phyloP scores from a whole-genome alignment of 148 eudicot species.

The Amaranthus palmeri region DNA sequence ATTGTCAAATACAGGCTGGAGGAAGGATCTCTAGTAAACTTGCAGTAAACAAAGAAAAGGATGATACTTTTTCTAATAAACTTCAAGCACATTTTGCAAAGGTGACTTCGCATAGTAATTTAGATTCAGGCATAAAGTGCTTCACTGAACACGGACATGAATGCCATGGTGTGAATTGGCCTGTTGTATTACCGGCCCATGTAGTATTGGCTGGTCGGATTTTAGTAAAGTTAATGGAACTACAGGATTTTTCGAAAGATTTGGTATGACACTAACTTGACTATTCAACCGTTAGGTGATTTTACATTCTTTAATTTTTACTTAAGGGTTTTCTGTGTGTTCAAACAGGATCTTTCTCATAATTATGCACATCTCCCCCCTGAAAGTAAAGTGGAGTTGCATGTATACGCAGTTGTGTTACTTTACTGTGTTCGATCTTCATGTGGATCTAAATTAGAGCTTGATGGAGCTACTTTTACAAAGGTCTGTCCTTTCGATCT shows the following conservation, averaged over 20 bases:
- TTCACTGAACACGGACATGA: conserved; percentile 78
- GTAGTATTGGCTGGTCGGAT: conserved; percentile 81
- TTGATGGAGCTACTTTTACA: conserved; percentile 42
- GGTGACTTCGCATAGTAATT: conserved; percentile 32
- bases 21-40: conserved; percentile 31
- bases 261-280: conserved; percentile 36
- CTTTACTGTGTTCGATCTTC: conserved; percentile 56
- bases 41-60: conserved; percentile 18
- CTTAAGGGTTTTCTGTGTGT: conserved; percentile 15
- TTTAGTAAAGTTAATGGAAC: conserved; percentile 50
- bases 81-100: conserved; percentile 45
- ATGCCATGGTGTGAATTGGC: conserved; percentile 84
- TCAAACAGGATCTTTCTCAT: conserved; percentile 67
- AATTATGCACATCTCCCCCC: conserved; percentile 54
- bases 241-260: conserved; percentile 28
- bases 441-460: conserved; percentile 38
- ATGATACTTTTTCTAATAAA: conserved; percentile 41
- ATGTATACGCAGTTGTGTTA: conserved; percentile 66
- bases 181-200: conserved; percentile 82
- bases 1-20: conserved; percentile 67
- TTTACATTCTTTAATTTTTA: conserved; percentile 8
- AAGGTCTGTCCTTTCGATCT: conserved; percentile 39
- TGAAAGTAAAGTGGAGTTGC: conserved; percentile 65
- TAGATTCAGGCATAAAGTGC: conserved; percentile 27
- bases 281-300: conserved; percentile 4